Evolutionary conservation across 2,329 filamentous ascomycete genomes (phyloP).

Genomic region (Bipolaris sorokiniana): DNA sequence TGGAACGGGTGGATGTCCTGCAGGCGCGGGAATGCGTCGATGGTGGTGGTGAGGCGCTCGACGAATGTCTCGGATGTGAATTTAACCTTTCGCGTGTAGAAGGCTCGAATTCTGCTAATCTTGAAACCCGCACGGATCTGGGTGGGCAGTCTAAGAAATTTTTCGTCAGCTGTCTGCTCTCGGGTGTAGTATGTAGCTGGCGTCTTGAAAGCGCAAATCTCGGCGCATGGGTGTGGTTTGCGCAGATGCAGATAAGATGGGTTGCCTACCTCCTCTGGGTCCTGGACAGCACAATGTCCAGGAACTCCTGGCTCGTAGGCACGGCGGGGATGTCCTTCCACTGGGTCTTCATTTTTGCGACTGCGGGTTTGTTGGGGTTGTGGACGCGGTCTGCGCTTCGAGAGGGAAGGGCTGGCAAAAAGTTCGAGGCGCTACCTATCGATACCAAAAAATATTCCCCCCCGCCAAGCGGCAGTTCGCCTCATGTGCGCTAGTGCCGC

Average conservation of each 20-base stretch:
- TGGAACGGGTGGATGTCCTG: slow-evolving; percentile 96
- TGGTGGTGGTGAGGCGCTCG: slow-evolving; percentile 88
- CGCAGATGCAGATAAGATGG: background rate
- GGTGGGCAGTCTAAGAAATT: slow-evolving; percentile 72
- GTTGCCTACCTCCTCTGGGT: slow-evolving; percentile 32
- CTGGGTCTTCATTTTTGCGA: slow-evolving; percentile 47
- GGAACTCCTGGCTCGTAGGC: slow-evolving; percentile 91
- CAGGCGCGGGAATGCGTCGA: slow-evolving; percentile 86
- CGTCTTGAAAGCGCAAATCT: slow-evolving; percentile 69
- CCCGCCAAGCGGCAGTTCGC: slow-evolving; percentile 22
- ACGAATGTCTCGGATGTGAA: slow-evolving; percentile 96
- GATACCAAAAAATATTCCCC: slow-evolving; percentile 20
- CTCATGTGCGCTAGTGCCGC: slow-evolving; percentile 13
- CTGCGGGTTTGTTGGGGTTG: slow-evolving; percentile 20
- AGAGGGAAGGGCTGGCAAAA: slow-evolving; percentile 20
- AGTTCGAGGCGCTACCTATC: slow-evolving; percentile 18
- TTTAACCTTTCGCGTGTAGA: slow-evolving; percentile 94
- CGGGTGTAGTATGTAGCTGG: background rate
- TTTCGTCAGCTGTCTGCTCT: slow-evolving; percentile 3
- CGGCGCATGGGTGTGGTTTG: slow-evolving; percentile 18
- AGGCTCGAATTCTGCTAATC: slow-evolving; percentile 91
- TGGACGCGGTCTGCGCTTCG: slow-evolving; percentile 24
- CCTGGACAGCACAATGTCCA: slow-evolving; percentile 94
- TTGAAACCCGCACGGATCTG: slow-evolving; percentile 97
- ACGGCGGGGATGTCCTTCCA: slow-evolving; percentile 78